phyloP scores from a whole-genome alignment of 805 yeast genomes.

The Diddensiella santjacobensis region DNA sequence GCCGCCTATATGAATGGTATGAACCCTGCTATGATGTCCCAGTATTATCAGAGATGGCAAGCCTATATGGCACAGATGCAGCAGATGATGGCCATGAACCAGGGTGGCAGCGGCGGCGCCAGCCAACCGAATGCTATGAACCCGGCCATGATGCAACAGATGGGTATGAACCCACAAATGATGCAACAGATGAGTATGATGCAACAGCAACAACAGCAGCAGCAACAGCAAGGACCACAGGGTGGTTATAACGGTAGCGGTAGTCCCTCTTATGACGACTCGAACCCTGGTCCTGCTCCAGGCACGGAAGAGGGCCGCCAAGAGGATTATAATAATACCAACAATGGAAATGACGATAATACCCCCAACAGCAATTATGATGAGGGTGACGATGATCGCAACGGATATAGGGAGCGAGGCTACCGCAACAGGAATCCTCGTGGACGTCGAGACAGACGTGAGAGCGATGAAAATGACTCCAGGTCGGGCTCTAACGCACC shows the following conservation, averaged over 20 bases:
- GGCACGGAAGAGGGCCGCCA: neutral
- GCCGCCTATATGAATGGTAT: slow-evolving; percentile 30
- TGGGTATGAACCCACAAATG: slow-evolving; percentile 3
- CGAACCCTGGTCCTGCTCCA: neutral
- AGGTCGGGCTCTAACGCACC: slow-evolving; percentile 1
- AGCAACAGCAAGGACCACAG: neutral
- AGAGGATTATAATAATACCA: neutral
- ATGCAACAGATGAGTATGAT: slow-evolving; percentile 7
- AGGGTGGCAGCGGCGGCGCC: slow-evolving; percentile 10
- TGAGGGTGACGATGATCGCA: slow-evolving; percentile 3
- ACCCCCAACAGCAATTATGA: neutral
- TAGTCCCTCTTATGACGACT: neutral
- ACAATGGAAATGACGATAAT: neutral
- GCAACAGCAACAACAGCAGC: slow-evolving; percentile 4
- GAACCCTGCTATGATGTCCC: slow-evolving; percentile 42
- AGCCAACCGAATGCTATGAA: neutral
- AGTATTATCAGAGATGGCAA: slow-evolving; percentile 41
- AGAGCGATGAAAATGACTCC: slow-evolving; percentile 7
- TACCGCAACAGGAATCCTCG: slow-evolving; percentile 7
- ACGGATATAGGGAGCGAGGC: slow-evolving; percentile 9
- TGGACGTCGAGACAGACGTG: slow-evolving; percentile 5
- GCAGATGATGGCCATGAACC: slow-evolving; percentile 32
- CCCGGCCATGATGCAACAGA: slow-evolving; percentile 11
- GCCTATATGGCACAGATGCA: slow-evolving; percentile 38
- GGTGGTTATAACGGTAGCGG: neutral